phyloP scores from a whole-genome alignment of 768 basidiomycete genomes.

The Daedalea quercina region DNA sequence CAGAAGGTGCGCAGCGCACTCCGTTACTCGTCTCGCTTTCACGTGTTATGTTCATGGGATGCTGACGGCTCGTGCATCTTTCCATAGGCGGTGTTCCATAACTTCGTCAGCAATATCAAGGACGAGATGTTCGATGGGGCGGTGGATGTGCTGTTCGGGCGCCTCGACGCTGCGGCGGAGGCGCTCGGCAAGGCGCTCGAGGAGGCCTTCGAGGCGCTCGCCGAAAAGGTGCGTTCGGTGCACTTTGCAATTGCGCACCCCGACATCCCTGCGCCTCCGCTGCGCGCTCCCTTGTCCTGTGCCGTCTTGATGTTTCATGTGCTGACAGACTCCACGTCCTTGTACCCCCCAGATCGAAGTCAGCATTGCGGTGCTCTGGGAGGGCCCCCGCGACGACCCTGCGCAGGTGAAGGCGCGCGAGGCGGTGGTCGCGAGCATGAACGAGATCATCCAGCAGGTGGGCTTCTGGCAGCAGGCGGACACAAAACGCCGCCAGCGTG shows the following conservation, averaged over 20 bases:
- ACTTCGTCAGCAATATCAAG: constrained; percentile 36
- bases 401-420: constrained; percentile 34
- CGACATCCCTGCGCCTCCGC: neutral
- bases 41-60: neutral
- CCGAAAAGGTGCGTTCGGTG: constrained; percentile 43
- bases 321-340: neutral
- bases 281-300: neutral
- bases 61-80: neutral
- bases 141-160: constrained; percentile 42
- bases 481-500: neutral
- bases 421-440: constrained; percentile 32
- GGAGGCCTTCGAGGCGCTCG: constrained; percentile 39
- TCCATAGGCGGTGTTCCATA: constrained; percentile 40
- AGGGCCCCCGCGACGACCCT: constrained; percentile 42
- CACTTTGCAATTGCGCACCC: too few relatives aligned
- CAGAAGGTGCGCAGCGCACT: constrained; percentile 43
- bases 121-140: constrained; percentile 46
- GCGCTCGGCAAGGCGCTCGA: constrained; percentile 45
- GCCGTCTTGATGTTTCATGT: neutral
- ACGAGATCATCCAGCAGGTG: constrained; percentile 36
- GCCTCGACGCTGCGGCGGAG: constrained; percentile 39
- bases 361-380: constrained; percentile 54
- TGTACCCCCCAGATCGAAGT: constrained; percentile 37
- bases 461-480: constrained; percentile 36
- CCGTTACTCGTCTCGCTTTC: too few relatives aligned